Evolutionary conservation across 1,139 yeast genomes (phyloP), one percentile per base, ranked within the genome.

Genomic region (Ogataea hybrid): DNA sequence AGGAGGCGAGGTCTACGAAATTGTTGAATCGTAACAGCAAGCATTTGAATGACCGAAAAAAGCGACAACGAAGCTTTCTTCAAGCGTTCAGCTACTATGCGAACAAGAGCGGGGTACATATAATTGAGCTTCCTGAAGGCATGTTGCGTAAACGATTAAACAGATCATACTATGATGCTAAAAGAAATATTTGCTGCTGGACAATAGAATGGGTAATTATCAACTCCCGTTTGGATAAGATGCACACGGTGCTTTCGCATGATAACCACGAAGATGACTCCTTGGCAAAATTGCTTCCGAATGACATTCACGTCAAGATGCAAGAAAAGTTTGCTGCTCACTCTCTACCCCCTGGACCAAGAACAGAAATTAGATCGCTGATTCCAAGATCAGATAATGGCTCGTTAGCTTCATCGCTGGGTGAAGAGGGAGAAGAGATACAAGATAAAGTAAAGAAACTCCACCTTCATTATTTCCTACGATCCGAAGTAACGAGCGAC

Each of bases 91-190:
- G 20, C 20, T 18, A 18, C 7, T 18, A 18, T 18, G 20, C 20
- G 7, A 18, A 6, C 6, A 25, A 25, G 5, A 25, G 80, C 49
- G 84, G 83, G 6, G 84, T 77, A 5, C 63, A 66, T 14, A 73
- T 82, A 22, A 61, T 63, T 32, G 58, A 65, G 36, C 61, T 85
- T 22, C 96, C 96, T 0, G 64, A 68, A 12, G 96, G 95, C 0
- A 86, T 89, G 95, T 73, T 80, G 20, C 66, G 96, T 42, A 72
- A 88, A 3, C 56, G 61, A 8, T 61, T 69, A 44, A 90, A 90
- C 59, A 84, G 81, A 54, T 77, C 92, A 1, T 82, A 84, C 2
- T 85, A 80, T 71, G 92, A 87, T 56, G 80, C 80, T 58, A 75
- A 77, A 52, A 67, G 71, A 50, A 76, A 79, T 34, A 63, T 75